These are phyloP conservation scores for Pezicula carpinea DNA, from an alignment of 2,329 filamentous ascomycete species.

Conservation along the genomic window DNA sequence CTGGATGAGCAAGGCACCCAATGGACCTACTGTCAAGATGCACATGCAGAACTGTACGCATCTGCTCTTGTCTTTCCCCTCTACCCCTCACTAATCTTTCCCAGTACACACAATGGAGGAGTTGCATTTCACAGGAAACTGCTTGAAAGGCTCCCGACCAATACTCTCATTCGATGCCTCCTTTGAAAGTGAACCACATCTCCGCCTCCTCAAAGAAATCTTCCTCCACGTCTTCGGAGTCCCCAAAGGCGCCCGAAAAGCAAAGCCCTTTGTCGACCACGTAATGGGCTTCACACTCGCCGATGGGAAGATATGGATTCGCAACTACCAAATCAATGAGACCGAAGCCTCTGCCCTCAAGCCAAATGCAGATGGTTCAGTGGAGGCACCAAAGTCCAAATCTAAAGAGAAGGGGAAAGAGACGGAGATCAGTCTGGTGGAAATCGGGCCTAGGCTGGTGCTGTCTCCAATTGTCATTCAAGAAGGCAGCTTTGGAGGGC, in stretches of 20 bases:
- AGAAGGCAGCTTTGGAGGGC: slow-evolving; percentile 90
- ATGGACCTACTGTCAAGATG: slow-evolving; percentile 56
- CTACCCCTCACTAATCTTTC: not conserved
- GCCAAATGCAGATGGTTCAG: slow-evolving; percentile 36
- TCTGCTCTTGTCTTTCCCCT: not conserved
- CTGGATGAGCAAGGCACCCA: slow-evolving; percentile 85
- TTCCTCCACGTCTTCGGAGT: slow-evolving; percentile 90
- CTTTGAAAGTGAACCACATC: slow-evolving; percentile 78
- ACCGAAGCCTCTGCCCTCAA: slow-evolving; percentile 53
- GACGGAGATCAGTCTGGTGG: slow-evolving; percentile 77
- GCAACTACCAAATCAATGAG: slow-evolving; percentile 90
- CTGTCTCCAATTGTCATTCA: slow-evolving; percentile 92
- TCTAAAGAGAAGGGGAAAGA: slow-evolving; percentile 49
- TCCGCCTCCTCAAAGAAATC: slow-evolving; percentile 81
- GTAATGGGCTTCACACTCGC: slow-evolving; percentile 89
- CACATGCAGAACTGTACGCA: slow-evolving; percentile 68
- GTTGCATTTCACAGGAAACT: slow-evolving; percentile 94
- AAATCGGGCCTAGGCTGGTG: slow-evolving; percentile 91
- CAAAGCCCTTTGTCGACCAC: slow-evolving; percentile 94
- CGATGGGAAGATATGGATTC: slow-evolving; percentile 93
- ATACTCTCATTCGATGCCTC: slow-evolving; percentile 86
- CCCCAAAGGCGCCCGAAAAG: slow-evolving; percentile 78
- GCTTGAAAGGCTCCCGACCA: slow-evolving; percentile 86
- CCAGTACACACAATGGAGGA: slow-evolving; percentile 93
- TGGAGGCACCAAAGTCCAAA: slow-evolving; percentile 39